phyloP scores from a whole-genome alignment of 768 basidiomycete species.

The Albatrellus ellisii region DNA sequence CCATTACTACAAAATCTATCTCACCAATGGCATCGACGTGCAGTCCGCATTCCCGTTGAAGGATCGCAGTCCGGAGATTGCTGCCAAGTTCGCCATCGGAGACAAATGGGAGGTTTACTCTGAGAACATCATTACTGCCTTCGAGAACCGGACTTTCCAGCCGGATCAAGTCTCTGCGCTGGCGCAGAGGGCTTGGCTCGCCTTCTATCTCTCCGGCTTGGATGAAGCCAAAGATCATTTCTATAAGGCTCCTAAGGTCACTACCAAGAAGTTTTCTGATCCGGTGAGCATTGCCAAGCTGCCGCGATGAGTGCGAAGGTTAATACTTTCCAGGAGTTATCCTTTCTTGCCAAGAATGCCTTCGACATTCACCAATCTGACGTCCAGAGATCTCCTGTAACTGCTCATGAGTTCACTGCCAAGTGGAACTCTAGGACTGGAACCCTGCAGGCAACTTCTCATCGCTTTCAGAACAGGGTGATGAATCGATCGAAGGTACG shows the following conservation, averaged over 20 bases:
- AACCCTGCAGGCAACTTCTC: constrained; percentile 8
- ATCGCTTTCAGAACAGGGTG: constrained; percentile 7
- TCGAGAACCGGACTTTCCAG: constrained; percentile 12
- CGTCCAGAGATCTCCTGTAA: constrained; percentile 2
- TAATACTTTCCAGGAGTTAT: not conserved
- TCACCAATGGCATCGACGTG: constrained; percentile 42
- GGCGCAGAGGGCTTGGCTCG: constrained; percentile 20
- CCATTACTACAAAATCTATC: constrained; percentile 26
- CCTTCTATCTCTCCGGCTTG: constrained; percentile 27
- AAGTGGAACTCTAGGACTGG: constrained; percentile 3
- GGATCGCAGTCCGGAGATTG: constrained; percentile 27
- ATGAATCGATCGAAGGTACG: not conserved
- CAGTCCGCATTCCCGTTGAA: constrained; percentile 32
- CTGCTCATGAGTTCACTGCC: constrained; percentile 6
- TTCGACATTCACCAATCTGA: constrained; percentile 6
- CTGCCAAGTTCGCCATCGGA: constrained; percentile 23
- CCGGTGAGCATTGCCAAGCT: constrained; percentile 22
- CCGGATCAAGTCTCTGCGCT: constrained; percentile 4
- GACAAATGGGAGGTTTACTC: constrained; percentile 10
- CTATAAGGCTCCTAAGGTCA: constrained; percentile 27
- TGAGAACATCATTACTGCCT: constrained; percentile 15
- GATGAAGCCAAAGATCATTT: constrained; percentile 24
- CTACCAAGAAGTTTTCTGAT: not conserved
- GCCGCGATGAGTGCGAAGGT: not conserved
- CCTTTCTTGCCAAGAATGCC: constrained; percentile 5